These are phyloP conservation scores for Zygoascus tannicola DNA, from an alignment of 805 yeast genomes.

Conservation along the genomic window DNA sequence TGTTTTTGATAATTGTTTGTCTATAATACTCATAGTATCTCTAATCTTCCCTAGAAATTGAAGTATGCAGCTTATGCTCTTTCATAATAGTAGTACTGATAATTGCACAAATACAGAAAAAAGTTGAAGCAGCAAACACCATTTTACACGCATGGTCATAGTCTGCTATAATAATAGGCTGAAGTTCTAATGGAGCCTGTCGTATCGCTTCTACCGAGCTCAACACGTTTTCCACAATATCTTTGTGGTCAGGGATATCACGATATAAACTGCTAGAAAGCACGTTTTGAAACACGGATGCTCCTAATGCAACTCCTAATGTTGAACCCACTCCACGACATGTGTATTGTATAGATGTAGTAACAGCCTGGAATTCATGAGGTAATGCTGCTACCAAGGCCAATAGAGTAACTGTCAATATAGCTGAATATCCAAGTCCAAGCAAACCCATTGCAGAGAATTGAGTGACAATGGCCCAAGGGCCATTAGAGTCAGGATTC, in stretches of 20 bases:
- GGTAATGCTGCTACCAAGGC: constrained; percentile 74
- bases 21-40: not conserved
- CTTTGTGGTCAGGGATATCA: constrained; percentile 19
- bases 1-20: not conserved
- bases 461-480: constrained; percentile 27
- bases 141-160: constrained; percentile 43
- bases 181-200: constrained; percentile 38
- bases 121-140: constrained; percentile 39
- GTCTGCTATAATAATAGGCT: constrained; percentile 33
- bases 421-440: constrained; percentile 58
- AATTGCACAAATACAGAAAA: constrained; percentile 35
- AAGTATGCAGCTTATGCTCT: constrained; percentile 47
- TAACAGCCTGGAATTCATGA: constrained; percentile 61
- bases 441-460: constrained; percentile 40
- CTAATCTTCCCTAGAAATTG: constrained; percentile 13
- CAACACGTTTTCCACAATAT: constrained; percentile 34
- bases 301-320: constrained; percentile 62
- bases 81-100: constrained; percentile 38
- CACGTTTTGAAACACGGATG: constrained; percentile 52
- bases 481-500: constrained; percentile 18
- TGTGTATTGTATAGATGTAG: constrained; percentile 84
- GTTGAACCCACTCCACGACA: constrained; percentile 85
- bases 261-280: constrained; percentile 28
- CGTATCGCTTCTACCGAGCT: constrained; percentile 43
- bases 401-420: constrained; percentile 61